Conservation (phyloP, 495 filamentous ascomycete species). For the Tuber calosporum region DNA sequence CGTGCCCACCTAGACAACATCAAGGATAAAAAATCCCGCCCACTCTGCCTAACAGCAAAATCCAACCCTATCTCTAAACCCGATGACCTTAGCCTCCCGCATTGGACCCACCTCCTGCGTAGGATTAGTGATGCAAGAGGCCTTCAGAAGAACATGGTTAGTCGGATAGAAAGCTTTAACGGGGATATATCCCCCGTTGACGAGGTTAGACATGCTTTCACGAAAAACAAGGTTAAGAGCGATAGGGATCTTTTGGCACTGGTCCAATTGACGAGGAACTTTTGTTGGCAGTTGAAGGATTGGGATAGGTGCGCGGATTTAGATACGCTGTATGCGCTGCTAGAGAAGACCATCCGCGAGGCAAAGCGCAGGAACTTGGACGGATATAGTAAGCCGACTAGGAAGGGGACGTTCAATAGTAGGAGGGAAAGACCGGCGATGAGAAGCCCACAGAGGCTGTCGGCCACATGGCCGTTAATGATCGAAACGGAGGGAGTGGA, state of each 20-base stretch:
- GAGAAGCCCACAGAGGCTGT: constrained; percentile 17
- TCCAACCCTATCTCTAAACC: constrained; percentile 25
- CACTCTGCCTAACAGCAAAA: constrained; percentile 30
- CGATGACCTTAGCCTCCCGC: constrained; percentile 36
- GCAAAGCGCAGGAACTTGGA: constrained; percentile 26
- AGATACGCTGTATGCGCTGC: constrained; percentile 32
- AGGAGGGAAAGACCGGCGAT: constrained; percentile 6
- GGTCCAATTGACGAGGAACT: constrained; percentile 38
- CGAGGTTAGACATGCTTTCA: constrained; percentile 39
- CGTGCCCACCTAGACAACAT: constrained; percentile 29
- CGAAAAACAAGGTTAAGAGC: constrained; percentile 37
- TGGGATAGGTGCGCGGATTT: constrained; percentile 39
- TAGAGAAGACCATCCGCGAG: constrained; percentile 30
- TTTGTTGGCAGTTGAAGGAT: constrained; percentile 42
- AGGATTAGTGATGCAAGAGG: constrained; percentile 36
- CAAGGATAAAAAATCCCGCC: constrained; percentile 30
- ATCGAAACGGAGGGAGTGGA: background rate
- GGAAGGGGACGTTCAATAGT: constrained; percentile 6
- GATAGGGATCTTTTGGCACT: constrained; percentile 39
- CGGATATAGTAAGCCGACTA: constrained; percentile 10
- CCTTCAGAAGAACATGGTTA: constrained; percentile 34
- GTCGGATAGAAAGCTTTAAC: constrained; percentile 35
- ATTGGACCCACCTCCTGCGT: constrained; percentile 41
- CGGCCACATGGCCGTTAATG: constrained; percentile 27
- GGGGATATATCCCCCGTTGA: constrained; percentile 40